These are phyloP conservation scores for Friedmanniomyces simplex DNA, from an alignment of 495 filamentous ascomycete genomes.

Conservation along the genomic window DNA sequence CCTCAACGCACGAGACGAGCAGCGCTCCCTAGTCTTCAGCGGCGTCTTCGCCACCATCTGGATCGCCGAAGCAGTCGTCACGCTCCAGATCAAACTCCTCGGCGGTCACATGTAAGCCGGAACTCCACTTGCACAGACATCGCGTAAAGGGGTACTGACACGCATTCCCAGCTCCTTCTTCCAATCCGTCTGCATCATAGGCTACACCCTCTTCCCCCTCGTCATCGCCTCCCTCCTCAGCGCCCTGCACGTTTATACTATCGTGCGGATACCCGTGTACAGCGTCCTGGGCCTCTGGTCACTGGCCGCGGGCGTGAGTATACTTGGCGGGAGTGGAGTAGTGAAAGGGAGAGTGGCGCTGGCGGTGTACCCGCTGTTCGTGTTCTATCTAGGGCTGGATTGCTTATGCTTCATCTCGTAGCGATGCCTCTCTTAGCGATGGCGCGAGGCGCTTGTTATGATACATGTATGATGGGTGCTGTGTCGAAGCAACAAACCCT, in stretches of 20 bases:
- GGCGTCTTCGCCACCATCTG: constrained; percentile 94
- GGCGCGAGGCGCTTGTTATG: too few relatives aligned
- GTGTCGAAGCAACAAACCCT: neutral
- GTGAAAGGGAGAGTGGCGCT: constrained; percentile 89
- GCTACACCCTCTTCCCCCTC: constrained; percentile 96
- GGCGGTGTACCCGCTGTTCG: constrained; percentile 86
- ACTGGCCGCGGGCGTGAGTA: constrained; percentile 88
- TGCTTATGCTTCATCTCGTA: constrained; percentile 94
- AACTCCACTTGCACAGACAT: neutral
- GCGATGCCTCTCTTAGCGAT: neutral
- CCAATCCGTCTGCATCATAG: constrained; percentile 94
- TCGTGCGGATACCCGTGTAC: constrained; percentile 82
- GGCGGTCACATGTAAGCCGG: constrained; percentile 91
- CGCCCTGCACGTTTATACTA: constrained; percentile 61
- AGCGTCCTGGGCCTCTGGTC: constrained; percentile 81
- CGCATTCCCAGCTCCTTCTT: constrained; percentile 68
- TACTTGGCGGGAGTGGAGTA: constrained; percentile 88
- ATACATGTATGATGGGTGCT: too few relatives aligned
- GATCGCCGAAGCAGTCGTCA: constrained; percentile 94
- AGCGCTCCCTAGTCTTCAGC: constrained; percentile 82
- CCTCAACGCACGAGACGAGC: constrained; percentile 57
- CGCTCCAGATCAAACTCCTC: constrained; percentile 94
- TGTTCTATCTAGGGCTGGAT: constrained; percentile 90
- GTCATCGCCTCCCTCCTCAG: constrained; percentile 88
- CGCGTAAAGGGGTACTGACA: neutral